phyloP scores from a whole-genome alignment of 495 filamentous ascomycete species.

The Cercophora scortea region DNA sequence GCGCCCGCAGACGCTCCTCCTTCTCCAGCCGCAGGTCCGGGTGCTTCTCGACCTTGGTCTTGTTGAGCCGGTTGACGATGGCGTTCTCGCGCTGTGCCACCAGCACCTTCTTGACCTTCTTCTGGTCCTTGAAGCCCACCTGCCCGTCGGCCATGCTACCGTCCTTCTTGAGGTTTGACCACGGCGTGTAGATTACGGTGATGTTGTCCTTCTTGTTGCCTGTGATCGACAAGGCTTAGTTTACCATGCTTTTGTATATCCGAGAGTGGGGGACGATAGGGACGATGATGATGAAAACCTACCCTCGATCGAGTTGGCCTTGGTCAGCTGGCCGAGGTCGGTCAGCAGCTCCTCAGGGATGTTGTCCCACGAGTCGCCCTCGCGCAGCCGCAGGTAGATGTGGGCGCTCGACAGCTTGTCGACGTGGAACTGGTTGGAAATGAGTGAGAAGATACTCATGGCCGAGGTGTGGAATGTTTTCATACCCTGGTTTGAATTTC shows the following conservation, averaged over 20 bases:
- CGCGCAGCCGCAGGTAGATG: slow-evolving; percentile 79
- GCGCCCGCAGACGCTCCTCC: slow-evolving; percentile 60
- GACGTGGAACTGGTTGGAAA: slow-evolving; percentile 69
- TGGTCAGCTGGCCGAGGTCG: slow-evolving; percentile 91
- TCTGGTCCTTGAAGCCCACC: slow-evolving; percentile 88
- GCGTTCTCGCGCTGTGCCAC: slow-evolving; percentile 71
- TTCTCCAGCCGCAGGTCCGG: slow-evolving; percentile 75
- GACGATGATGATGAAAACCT: background rate
- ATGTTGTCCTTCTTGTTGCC: slow-evolving; percentile 99
- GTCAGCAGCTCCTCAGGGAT: slow-evolving; percentile 68
- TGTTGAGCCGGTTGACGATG: slow-evolving; percentile 93
- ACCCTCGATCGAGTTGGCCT: slow-evolving; percentile 98
- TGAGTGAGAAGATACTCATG: background rate
- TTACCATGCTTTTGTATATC: background rate
- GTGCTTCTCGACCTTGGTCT: slow-evolving; percentile 82
- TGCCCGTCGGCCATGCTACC: slow-evolving; percentile 95
- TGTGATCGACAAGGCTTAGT: slow-evolving; percentile 14
- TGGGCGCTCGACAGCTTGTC: slow-evolving; percentile 97
- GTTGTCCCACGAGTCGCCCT: slow-evolving; percentile 78
- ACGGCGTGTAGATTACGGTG: slow-evolving; percentile 93
- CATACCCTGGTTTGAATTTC: background rate
- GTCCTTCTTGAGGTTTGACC: slow-evolving; percentile 93
- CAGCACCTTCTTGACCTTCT: slow-evolving; percentile 75
- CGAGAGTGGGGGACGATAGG: background rate
- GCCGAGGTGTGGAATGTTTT: background rate